Conservation (phyloP, 1,284 basidiomycete genomes). For the Rhodotorula sp. region DNA sequence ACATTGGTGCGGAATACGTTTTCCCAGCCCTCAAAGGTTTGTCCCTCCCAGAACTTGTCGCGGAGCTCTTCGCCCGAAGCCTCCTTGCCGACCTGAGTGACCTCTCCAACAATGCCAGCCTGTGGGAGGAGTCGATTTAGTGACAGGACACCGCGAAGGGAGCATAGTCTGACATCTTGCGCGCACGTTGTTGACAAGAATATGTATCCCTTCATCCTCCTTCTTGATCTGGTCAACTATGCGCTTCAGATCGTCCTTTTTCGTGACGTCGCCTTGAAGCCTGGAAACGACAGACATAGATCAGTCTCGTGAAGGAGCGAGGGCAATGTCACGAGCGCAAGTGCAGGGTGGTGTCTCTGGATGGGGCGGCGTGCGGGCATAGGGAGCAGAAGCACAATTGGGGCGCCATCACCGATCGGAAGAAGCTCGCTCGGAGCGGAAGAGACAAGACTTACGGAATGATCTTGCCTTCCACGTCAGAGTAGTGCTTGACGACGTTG, state of each 20-base stretch:
- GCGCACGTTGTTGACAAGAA: constrained; percentile 62
- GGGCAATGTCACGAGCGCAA: no score
- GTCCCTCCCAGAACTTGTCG: constrained; percentile 62
- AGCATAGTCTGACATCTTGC: no score
- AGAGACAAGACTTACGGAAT: constrained; percentile 46
- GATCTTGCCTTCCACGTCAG: constrained; percentile 50
- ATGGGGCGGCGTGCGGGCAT: background rate
- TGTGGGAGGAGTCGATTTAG: background rate
- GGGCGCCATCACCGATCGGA: no score
- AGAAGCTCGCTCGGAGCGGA: background rate
- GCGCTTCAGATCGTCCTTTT: constrained; percentile 63
- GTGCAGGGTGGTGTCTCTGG: no score
- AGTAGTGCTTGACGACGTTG: constrained; percentile 53
- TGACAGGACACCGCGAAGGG: background rate
- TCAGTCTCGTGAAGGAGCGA: background rate
- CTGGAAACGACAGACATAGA: background rate
- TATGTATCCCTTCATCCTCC: constrained; percentile 64
- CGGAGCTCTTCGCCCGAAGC: constrained; percentile 47
- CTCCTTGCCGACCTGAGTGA: constrained; percentile 60
- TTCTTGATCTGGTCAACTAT: constrained; percentile 59
- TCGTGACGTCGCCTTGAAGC: constrained; percentile 61
- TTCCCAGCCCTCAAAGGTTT: constrained; percentile 63
- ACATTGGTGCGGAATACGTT: constrained; percentile 54
- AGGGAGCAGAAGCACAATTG: no score
- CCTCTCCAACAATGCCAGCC: constrained; percentile 49